Percentiles rank a stretch among this genome's conserved stretches.
Conservation (phyloP, 1,284 basidiomycete genomes). For the Marasmius fiardii region DNA sequence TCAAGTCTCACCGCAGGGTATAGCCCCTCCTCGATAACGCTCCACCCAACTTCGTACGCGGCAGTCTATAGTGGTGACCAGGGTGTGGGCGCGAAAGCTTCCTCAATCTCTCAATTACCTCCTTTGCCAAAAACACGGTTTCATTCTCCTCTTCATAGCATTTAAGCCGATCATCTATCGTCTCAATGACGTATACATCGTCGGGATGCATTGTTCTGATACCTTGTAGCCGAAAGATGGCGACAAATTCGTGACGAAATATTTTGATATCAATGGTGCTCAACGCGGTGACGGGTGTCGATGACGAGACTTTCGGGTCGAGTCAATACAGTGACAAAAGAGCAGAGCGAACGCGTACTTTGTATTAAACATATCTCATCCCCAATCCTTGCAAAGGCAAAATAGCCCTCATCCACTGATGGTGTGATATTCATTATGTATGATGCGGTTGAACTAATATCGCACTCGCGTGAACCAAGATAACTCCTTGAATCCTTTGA, state of each 20-base stretch:
- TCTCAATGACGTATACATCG: constrained; percentile 54
- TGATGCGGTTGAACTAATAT: no score
- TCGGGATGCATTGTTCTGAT: constrained; percentile 40
- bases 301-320: constrained; percentile 8
- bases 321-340: background rate
- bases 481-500: no score
- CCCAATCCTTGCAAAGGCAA: constrained; percentile 47
- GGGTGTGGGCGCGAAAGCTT: constrained; percentile 26
- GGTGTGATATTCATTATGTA: background rate
- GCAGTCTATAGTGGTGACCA: background rate
- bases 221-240: constrained; percentile 53
- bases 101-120: constrained; percentile 51
- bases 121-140: constrained; percentile 59
- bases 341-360: constrained; percentile 27
- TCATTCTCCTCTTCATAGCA: constrained; percentile 62
- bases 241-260: constrained; percentile 57
- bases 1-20: background rate
- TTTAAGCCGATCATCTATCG: constrained; percentile 43
- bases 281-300: constrained; percentile 27
- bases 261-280: constrained; percentile 42
- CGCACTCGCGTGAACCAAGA: no score
- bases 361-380: constrained; percentile 45
- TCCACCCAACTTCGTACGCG: background rate
- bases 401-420: constrained; percentile 28
- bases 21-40: background rate